Evolutionary conservation across 139 green algal genomes (phyloP).

Genomic region (Deuterostichococcus epilithicus): DNA sequence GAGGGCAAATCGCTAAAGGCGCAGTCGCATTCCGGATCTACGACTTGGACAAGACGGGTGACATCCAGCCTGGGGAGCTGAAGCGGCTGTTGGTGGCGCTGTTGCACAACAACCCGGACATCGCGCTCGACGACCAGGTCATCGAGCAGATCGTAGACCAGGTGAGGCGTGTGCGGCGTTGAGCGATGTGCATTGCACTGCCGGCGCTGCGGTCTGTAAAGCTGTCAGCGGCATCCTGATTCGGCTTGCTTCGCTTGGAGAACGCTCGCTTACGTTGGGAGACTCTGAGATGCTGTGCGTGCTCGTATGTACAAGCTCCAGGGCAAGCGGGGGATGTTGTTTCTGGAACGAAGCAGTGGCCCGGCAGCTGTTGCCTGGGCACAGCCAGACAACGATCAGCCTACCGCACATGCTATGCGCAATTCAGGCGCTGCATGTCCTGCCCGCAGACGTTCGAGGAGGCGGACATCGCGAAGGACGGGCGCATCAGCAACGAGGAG

Average conservation of each 20-base stretch:
- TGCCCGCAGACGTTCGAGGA: conserved; percentile 54
- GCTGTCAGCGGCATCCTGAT: too few species aligned
- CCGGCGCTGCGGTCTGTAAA: too few species aligned
- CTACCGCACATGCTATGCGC: too few species aligned
- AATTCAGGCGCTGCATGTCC: not conserved
- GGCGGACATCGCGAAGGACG: conserved; percentile 53
- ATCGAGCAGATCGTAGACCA: conserved; percentile 57
- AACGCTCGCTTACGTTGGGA: not conserved
- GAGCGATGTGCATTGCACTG: too few species aligned
- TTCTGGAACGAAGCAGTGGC: too few species aligned
- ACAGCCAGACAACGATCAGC: too few species aligned
- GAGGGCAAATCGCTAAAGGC: too few species aligned
- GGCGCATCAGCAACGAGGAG: conserved; percentile 63
- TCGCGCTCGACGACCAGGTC: conserved; percentile 48
- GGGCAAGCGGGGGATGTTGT: too few species aligned
- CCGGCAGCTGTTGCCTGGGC: too few species aligned
- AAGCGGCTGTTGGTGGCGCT: conserved; percentile 59
- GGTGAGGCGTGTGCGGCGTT: too few species aligned
- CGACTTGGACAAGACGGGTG: conserved; percentile 51
- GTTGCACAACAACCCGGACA: conserved; percentile 60
- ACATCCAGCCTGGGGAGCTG: conserved; percentile 58
- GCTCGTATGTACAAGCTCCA: too few species aligned
- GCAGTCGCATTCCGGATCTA: conserved; percentile 72
- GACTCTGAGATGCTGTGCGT: too few species aligned
- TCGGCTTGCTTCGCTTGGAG: not conserved